These are phyloP conservation scores for Backusella sp. DNA, from an alignment of 192 early-diverging fungal genomes.

Conservation along the genomic window DNA sequence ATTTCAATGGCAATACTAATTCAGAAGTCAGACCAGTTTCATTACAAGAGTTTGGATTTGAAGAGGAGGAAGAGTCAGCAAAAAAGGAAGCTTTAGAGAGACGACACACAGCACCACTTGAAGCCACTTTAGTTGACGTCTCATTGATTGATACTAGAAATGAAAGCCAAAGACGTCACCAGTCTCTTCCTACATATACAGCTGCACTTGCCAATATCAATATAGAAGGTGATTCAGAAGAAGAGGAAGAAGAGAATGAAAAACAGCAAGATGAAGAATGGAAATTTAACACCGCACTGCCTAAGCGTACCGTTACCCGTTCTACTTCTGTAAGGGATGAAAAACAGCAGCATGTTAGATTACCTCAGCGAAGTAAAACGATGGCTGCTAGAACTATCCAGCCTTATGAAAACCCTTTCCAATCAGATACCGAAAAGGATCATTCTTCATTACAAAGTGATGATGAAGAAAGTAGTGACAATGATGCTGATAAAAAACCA, in stretches of 20 bases:
- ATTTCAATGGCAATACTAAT: not conserved
- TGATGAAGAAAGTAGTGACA: not conserved
- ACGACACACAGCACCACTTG: not conserved
- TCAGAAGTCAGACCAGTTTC: not conserved
- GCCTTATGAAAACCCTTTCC: not conserved
- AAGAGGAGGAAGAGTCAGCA: not conserved
- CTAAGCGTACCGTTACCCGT: not conserved
- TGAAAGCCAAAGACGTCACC: not conserved
- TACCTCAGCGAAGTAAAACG: not conserved
- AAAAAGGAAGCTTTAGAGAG: not conserved
- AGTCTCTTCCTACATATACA: not conserved
- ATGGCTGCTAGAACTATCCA: not conserved
- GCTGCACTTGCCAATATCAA: not conserved
- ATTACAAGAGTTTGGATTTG: slow-evolving; percentile 8
- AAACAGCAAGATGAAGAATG: not conserved
- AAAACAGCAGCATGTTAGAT: not conserved
- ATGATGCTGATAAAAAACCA: not conserved
- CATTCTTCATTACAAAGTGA: not conserved
- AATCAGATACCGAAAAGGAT: not conserved
- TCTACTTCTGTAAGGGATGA: not conserved
- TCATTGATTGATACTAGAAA: not conserved
- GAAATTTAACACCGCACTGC: not conserved
- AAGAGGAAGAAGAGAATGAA: not conserved
- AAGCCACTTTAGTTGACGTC: not conserved
- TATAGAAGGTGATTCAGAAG: not conserved